Base-by-base conservation (phyloP, 2,329 filamentous ascomycete genomes). In the Xylariomycetidae sp. region DNA sequence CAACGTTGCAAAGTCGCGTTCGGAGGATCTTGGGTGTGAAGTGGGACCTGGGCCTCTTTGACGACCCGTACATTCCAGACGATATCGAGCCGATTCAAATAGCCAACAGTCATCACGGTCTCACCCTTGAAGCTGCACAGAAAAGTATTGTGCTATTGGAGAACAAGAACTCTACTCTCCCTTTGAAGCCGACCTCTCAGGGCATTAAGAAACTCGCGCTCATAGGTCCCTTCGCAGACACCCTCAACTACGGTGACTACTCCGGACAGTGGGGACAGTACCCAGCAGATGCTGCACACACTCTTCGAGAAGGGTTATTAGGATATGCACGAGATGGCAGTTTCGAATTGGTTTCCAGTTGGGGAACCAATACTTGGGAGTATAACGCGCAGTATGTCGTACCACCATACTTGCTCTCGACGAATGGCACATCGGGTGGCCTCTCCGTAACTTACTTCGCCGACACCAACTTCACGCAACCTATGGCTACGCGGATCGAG, bases 321-420 rank as follows among this genome's bases (percentile, higher is more conserved):
- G 46, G 35, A 15, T 58, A 54, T 43, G 50, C 43, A 7, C 39
- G 50, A 2, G 40, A 48, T 2, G 37, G 43, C 0, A 35, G 40
- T 5, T 53, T 59, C 3, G 47, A 54, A n/a, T 30, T 67, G 1
- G 47, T 60, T 3, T 58, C 63, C 2, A 59, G 59, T 32, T 65
- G 63, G 62, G 63, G 64, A 2, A 44, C 57, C 5, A 63, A 67
- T 39, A 59, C 59, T 2, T 67, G 63, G 64, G 53, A 60, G 16
- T 66, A 64, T 32, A 66, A 65, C 31, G 54, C 52, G 0, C 64
- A 67, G 39, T 61, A 64, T 23, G 60, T 61, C 5, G 60, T 67
- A 15, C 63, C 63, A 1, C 48, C 53, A 1, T 66, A 67, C 39
- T 52, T 65, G 5, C 48, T 67, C 5, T 62, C 56, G 3, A 46